These are phyloP conservation scores for Arabis alpina DNA, from an alignment of 345 rosid genomes.

Conservation along the genomic window DNA sequence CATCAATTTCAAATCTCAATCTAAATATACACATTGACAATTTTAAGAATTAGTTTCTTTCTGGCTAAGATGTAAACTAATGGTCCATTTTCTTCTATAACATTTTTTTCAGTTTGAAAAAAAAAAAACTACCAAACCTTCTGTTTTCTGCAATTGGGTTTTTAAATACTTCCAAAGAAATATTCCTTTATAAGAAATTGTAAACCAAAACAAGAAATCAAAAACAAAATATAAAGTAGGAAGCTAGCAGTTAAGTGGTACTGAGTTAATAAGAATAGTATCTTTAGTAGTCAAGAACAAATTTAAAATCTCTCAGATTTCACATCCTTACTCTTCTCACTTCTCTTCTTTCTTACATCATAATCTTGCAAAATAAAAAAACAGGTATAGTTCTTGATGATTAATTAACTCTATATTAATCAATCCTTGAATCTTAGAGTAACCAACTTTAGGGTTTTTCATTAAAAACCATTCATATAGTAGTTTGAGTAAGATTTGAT, in stretches of 20 bases:
- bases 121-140: slow-evolving; percentile 46
- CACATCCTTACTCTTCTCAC: slow-evolving; percentile 17
- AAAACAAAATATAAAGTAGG: slow-evolving; percentile 33
- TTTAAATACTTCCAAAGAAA: slow-evolving; percentile 30
- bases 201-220: slow-evolving; percentile 34
- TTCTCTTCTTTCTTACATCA: slow-evolving; percentile 17
- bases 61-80: slow-evolving; percentile 42
- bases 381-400: slow-evolving; percentile 14
- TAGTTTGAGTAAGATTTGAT: too few relatives aligned
- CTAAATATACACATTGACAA: slow-evolving; percentile 22
- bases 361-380: not conserved
- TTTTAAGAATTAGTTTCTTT: slow-evolving; percentile 29
- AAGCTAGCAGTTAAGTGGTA: slow-evolving; percentile 47
- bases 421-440: slow-evolving; percentile 8
- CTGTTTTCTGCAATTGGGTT: slow-evolving; percentile 54
- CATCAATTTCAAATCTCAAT: slow-evolving; percentile 26
- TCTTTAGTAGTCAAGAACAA: slow-evolving; percentile 23
- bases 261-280: slow-evolving; percentile 42
- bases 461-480: not conserved
- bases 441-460: not conserved
- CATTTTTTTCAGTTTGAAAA: slow-evolving; percentile 40
- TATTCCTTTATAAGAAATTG: slow-evolving; percentile 32
- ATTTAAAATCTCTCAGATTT: slow-evolving; percentile 30
- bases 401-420: not conserved
- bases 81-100: slow-evolving; percentile 49